Base-by-base conservation (phyloP, 2,329 filamentous ascomycete species). In the Saccharata proteae region DNA sequence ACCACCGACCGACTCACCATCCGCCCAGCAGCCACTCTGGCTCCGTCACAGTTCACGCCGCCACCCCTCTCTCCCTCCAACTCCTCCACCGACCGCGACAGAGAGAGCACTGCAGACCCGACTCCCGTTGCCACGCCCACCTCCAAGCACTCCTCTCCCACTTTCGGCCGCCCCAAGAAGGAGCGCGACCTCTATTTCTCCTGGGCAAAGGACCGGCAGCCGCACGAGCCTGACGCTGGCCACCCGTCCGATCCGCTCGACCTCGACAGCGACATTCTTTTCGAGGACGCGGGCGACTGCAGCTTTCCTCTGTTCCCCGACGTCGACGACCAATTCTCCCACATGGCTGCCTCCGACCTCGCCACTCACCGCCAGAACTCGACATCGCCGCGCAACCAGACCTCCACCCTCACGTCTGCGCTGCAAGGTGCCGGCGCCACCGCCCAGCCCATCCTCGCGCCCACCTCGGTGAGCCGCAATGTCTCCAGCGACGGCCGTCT, bases 401-500 rank as follows among this genome's bases (percentile, higher is more conserved):
- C 70, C 9, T 77, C 73, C 20, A 75, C 74, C 45, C 58, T 77
- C 42, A 76, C 71, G 4, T 72, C 69, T 27, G 71, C 72, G 28
- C 55, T 77, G 35, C 68, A 72, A 45, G 59, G 63, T 34, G 55
- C 54, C 34, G 62, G 49, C 37, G 50, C 52, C 12, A 34, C 30
- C 25, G 36, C 28, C 9, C 49, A 47, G 32, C 48, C 44, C 20
- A 41, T 36, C 37, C 35, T 44, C 14, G 47, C 48, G 59, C 64
- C 37, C 59, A 58, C 46, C 55, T 64, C 37, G 57, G 56, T 27
- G 45, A 45, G 32, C 55, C 42, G 33, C 15, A 43, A 42, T 35
- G n/a, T n/a, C n/a, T 42, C 40, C 40, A 46, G 47, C 32, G 49
- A 55, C 12, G 43, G 37, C 27, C 49, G 52, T 6, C 49, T 47